These are phyloP conservation scores for Aspergillus chevalieri DNA, from an alignment of 2,329 filamentous ascomycete species.

Conservation along the genomic window DNA sequence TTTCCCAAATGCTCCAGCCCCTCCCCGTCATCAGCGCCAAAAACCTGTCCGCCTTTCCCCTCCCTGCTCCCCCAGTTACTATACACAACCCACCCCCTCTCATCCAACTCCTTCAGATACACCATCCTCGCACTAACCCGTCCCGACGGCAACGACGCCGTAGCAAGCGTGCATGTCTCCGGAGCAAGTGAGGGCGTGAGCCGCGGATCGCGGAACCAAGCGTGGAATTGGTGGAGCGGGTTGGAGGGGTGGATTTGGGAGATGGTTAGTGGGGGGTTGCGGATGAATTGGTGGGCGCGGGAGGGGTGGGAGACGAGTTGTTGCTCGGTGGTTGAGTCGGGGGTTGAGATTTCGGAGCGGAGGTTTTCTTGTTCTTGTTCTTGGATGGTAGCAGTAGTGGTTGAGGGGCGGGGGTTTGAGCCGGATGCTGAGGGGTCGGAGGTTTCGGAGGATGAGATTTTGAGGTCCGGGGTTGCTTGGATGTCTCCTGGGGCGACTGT, in stretches of 20 bases:
- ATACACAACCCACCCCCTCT: slow-evolving; percentile 80
- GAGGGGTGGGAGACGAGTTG: slow-evolving; percentile 32
- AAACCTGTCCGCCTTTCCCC: slow-evolving; percentile 39
- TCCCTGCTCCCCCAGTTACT: slow-evolving; percentile 76
- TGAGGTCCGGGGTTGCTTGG: slow-evolving; percentile 13
- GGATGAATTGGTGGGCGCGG: slow-evolving; percentile 39
- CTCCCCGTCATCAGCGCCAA: slow-evolving; percentile 18
- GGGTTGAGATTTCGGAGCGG: slow-evolving; percentile 31
- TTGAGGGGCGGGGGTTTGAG: background rate
- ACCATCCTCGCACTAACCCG: slow-evolving; percentile 79
- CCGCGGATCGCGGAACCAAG: slow-evolving; percentile 76
- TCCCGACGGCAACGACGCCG: slow-evolving; percentile 74
- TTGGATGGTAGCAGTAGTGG: background rate
- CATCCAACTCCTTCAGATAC: slow-evolving; percentile 92
- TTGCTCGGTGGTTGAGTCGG: slow-evolving; percentile 27
- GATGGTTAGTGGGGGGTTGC: slow-evolving; percentile 37
- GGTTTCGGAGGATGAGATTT: slow-evolving; percentile 10
- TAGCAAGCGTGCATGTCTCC: slow-evolving; percentile 83
- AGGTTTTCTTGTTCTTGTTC: slow-evolving; percentile 13
- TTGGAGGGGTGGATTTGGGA: slow-evolving; percentile 37
- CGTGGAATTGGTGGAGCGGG: slow-evolving; percentile 79
- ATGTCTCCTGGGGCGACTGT: slow-evolving; percentile 41
- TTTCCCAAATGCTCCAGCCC: slow-evolving; percentile 46
- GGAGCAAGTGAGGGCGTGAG: slow-evolving; percentile 61
- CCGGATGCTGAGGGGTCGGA: slow-evolving; percentile 8